Base-by-base conservation (phyloP, 352 stramenopile species). In the Phytopythium vexans region DNA sequence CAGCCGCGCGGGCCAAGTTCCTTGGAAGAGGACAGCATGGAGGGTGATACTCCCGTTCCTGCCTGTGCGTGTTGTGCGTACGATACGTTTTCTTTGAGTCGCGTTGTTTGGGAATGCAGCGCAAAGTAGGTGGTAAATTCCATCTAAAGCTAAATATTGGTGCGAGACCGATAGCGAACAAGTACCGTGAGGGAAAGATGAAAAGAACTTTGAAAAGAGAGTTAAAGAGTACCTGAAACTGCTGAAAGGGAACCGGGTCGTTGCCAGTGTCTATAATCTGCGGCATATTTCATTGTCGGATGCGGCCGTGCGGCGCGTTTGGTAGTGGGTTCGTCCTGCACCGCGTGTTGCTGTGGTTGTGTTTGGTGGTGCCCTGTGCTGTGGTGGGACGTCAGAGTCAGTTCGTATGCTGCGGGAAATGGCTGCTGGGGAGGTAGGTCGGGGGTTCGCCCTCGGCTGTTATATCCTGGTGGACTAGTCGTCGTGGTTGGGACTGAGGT, bases 211-310 rank as follows among this genome's bases (percentile, higher is more conserved):
- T 93, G 77, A 89, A 90, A 91, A 93, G 66, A 90, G 79, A 91
- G 82, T 90, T 87, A 90, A 90, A 91, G 72, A 94, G 78, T 89
- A 87, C 84, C 72, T 94, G 80, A 93, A 93, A 89, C 88, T 88
- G 82, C 70, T 91, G 72, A 93, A 66, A 66, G 47, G 58, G 45
- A 90, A 92, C 61, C 75, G 76, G 89, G 90, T 72, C 72, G 72
- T 65, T 65, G 55, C 58, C 52, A 60, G 58, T 65, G 56, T 63
- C 56, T 63, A 63, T 63, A 63, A 63, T 63, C 56, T 12, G 49
- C 42, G 49, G 31, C 43, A 63, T 63, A 63, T 63, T 61, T 57
- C 56, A 58, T 63, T 57, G 56, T 34, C 48, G 49, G 56, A 41
- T 57, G 49, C 49, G 37, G 52, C 47, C 49, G 56, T 58, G 56